phyloP scores from a whole-genome alignment of 148 eudicot genomes.

The Heliamphora exappendiculata region DNA sequence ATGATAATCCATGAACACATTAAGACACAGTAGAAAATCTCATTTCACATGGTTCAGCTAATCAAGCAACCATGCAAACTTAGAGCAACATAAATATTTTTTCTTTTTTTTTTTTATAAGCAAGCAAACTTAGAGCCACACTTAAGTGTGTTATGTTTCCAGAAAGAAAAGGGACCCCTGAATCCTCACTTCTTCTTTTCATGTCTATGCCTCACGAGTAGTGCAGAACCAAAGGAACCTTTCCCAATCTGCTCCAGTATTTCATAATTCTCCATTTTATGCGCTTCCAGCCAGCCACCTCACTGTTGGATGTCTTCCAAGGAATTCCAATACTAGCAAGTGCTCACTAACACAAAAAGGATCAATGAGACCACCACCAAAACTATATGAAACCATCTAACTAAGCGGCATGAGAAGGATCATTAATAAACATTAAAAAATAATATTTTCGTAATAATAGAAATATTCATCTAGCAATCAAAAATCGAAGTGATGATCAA shows the following conservation, averaged over 20 bases:
- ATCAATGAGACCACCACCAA: neutral
- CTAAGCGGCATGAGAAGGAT: neutral
- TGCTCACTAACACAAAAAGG: neutral
- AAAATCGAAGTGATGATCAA: neutral
- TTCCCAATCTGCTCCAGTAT: conserved; percentile 87
- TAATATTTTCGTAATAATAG: neutral
- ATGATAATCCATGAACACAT: neutral
- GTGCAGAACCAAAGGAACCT: conserved; percentile 92
- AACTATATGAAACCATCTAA: neutral
- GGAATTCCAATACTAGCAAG: conserved; percentile 18
- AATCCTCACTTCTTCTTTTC: conserved; percentile 77
- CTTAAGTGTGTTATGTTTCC: neutral
- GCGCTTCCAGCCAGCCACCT: neutral
- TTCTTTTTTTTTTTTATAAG: no score
- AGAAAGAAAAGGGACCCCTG: neutral
- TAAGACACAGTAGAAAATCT: neutral
- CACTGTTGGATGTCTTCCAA: conserved; percentile 8
- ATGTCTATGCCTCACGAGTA: conserved; percentile 75
- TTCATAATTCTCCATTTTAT: conserved; percentile 84
- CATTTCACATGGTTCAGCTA: neutral
- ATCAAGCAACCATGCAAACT: neutral
- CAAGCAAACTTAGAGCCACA: neutral
- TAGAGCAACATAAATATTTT: no score
- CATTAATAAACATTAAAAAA: neutral
- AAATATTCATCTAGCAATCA: neutral